phyloP scores from a whole-genome alignment of 352 stramenopile species.

The Pythium dissotocum region DNA sequence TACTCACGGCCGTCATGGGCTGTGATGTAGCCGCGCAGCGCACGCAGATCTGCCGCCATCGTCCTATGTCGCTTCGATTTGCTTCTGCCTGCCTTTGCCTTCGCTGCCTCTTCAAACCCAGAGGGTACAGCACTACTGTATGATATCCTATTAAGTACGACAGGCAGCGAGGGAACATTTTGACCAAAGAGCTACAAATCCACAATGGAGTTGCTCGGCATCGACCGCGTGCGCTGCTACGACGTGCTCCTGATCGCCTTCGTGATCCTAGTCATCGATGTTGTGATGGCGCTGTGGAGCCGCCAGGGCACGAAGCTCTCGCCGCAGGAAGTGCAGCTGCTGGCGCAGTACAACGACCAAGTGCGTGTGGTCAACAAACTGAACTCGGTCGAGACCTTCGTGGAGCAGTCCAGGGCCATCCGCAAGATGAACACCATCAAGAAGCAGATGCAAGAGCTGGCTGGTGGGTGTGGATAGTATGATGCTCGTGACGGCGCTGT shows the following conservation, averaged over 20 bases:
- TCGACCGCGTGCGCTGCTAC: conserved; percentile 61
- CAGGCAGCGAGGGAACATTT: not conserved
- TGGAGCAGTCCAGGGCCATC: conserved; percentile 85
- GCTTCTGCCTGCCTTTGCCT: not conserved
- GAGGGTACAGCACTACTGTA: not conserved
- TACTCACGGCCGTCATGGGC: conserved; percentile 89
- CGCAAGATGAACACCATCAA: conserved; percentile 86
- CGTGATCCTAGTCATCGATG: conserved; percentile 54
- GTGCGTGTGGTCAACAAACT: conserved; percentile 78
- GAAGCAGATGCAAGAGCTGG: conserved; percentile 83
- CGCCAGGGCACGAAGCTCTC: conserved; percentile 52
- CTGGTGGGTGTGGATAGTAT: conserved; percentile 35
- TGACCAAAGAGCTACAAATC: not conserved
- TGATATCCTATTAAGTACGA: conserved; percentile 13
- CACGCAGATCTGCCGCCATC: conserved; percentile 76
- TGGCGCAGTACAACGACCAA: conserved; percentile 76
- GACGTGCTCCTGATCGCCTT: conserved; percentile 72
- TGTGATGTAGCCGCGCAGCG: conserved; percentile 77
- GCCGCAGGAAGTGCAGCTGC: conserved; percentile 50
- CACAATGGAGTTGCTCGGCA: conserved; percentile 35
- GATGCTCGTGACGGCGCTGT: not conserved
- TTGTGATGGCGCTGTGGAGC: conserved; percentile 57
- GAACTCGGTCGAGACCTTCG: conserved; percentile 88
- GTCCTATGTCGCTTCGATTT: not conserved
- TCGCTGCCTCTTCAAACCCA: conserved; percentile 16